A percentile compares a stretch with the other conserved stretches of the same genome.
Conservation (phyloP, 2,329 filamentous ascomycete genomes). For the Alternaria incomplexa region DNA sequence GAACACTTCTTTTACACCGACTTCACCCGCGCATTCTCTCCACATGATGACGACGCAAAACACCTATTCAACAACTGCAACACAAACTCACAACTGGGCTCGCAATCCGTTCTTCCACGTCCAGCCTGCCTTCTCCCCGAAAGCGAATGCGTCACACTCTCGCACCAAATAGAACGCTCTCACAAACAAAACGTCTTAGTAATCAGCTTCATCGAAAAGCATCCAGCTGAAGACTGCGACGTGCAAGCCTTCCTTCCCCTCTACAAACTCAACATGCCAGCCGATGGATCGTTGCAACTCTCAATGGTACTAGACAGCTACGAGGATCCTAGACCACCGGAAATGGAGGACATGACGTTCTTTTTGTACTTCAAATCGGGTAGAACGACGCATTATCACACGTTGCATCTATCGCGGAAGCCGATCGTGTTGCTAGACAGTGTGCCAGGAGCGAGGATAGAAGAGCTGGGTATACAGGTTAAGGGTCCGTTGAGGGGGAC, state of each 20-base stretch:
- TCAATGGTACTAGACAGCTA: not conserved
- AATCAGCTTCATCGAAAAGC: slow-evolving; percentile 12
- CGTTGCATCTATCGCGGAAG: not conserved
- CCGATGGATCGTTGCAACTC: slow-evolving; percentile 28
- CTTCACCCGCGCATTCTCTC: slow-evolving; percentile 42
- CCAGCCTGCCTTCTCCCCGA: not conserved
- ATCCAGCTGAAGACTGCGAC: not conserved
- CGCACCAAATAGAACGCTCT: slow-evolving; percentile 18
- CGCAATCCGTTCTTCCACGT: slow-evolving; percentile 43
- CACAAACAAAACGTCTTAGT: slow-evolving; percentile 19
- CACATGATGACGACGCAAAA: slow-evolving; percentile 16
- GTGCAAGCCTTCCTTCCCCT: slow-evolving; percentile 29
- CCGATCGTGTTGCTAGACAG: not conserved
- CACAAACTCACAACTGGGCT: slow-evolving; percentile 38
- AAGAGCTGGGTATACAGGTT: slow-evolving; percentile 35
- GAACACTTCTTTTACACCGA: slow-evolving; percentile 49
- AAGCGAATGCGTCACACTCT: slow-evolving; percentile 6
- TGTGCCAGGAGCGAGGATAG: slow-evolving; percentile 9
- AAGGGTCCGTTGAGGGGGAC: not conserved
- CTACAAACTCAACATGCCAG: slow-evolving; percentile 44
- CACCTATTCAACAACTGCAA: slow-evolving; percentile 22
- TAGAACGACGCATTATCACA: not conserved
- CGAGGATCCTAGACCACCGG: not conserved
- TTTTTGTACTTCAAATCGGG: slow-evolving; percentile 27
- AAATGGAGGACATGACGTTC: not conserved